Conservation (phyloP, 179 eudicot genomes). For the Carnegiea gigantea region DNA sequence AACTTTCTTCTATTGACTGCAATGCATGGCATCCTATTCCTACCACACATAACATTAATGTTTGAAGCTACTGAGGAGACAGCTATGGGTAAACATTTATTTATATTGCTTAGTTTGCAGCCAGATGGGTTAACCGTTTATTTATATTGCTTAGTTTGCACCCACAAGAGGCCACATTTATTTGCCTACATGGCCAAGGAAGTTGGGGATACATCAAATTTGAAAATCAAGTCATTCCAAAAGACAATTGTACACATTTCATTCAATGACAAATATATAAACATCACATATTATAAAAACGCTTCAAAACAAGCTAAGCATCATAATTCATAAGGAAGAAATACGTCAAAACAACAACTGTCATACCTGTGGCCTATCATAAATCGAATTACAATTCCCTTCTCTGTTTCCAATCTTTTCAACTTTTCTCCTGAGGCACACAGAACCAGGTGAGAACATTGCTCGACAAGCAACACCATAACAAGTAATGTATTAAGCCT, state of each 20-base stretch:
- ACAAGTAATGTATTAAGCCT: not conserved
- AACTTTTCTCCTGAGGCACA: conserved; percentile 54
- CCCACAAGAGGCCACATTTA: not conserved
- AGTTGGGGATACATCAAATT: not conserved
- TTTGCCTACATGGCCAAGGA: not conserved
- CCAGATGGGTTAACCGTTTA: not conserved
- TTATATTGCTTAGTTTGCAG: too few relatives aligned
- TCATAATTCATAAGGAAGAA: not conserved
- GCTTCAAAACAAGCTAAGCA: not conserved
- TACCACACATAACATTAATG: not conserved
- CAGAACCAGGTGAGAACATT: not conserved
- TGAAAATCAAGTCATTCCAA: not conserved
- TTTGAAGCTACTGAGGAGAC: not conserved
- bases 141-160: not conserved
- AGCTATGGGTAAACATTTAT: not conserved
- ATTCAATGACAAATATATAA: not conserved
- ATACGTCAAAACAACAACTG: not conserved
- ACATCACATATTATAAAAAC: not conserved
- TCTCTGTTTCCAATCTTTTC: conserved; percentile 67
- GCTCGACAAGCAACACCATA: not conserved
- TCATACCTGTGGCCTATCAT: conserved; percentile 60
- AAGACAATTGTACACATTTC: not conserved
- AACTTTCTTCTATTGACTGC: not conserved
- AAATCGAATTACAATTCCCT: conserved; percentile 73
- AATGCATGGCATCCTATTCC: not conserved